These are phyloP conservation scores for Vitis riparia DNA, from an alignment of 164 flowering plant species.

Conservation along the genomic window DNA sequence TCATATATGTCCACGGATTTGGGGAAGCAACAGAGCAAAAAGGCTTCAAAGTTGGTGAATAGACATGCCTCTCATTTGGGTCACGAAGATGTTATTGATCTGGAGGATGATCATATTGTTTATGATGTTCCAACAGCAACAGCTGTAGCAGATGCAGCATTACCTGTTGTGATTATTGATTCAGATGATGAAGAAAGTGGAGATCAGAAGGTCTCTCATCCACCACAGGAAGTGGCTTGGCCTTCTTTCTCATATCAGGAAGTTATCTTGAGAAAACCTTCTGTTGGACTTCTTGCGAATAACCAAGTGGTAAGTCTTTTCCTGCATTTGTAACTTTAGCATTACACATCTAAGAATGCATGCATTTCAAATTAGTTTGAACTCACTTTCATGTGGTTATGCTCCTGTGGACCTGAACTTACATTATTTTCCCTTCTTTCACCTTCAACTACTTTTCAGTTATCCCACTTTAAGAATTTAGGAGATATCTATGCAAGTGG, in stretches of 20 bases:
- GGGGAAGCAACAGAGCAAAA: slow-evolving; percentile 2
- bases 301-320: slow-evolving; percentile 18
- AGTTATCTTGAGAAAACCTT: slow-evolving; percentile 9
- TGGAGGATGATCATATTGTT: slow-evolving; percentile 26
- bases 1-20: not conserved
- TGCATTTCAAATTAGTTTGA: no score
- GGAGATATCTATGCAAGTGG: no score
- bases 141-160: not conserved
- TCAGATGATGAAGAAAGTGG: slow-evolving; percentile 40
- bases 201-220: not conserved
- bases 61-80: not conserved
- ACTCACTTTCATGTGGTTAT: no score
- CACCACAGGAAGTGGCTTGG: no score
- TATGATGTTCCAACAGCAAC: slow-evolving; percentile 4
- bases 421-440: no score
- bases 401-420: no score
- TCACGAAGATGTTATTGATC: slow-evolving; percentile 18
- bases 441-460: no score
- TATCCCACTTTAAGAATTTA: no score
- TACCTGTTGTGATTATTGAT: slow-evolving; percentile 31
- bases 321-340: not conserved
- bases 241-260: slow-evolving; percentile 15
- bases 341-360: not conserved
- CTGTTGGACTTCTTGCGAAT: slow-evolving; percentile 4
- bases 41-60: slow-evolving; percentile 2